Conservation (phyloP, 495 filamentous ascomycete genomes). For the Penicillium silybi region DNA sequence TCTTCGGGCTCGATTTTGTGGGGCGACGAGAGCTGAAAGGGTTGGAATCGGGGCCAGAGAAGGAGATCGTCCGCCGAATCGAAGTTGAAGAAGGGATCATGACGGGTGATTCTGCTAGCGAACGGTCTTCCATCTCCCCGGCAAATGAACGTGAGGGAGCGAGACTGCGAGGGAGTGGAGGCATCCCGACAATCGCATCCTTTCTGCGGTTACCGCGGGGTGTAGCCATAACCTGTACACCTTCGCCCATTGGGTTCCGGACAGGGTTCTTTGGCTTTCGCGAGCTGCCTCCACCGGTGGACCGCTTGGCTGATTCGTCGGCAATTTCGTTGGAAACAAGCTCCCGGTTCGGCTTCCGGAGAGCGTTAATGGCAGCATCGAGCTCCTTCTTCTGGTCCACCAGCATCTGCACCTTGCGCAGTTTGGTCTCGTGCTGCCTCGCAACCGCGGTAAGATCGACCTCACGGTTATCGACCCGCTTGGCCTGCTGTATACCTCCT, state of each 20-base stretch:
- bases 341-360: slow-evolving; percentile 84
- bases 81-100: slow-evolving; percentile 29
- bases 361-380: slow-evolving; percentile 72
- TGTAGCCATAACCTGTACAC: slow-evolving; percentile 73
- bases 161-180: slow-evolving; percentile 29
- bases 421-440: slow-evolving; percentile 58
- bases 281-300: slow-evolving; percentile 28
- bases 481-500: slow-evolving; percentile 55
- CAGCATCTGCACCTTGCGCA: slow-evolving; percentile 68
- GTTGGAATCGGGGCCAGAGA: slow-evolving; percentile 24
- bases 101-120: slow-evolving; percentile 21
- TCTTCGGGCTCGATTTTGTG: background rate
- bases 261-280: slow-evolving; percentile 63
- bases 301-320: slow-evolving; percentile 64
- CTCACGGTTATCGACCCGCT: slow-evolving; percentile 61
- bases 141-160: slow-evolving; percentile 25
- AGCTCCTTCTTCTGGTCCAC: slow-evolving; percentile 68
- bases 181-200: slow-evolving; percentile 31
- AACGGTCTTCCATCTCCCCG: slow-evolving; percentile 18
- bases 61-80: slow-evolving; percentile 21
- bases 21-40: slow-evolving; percentile 14
- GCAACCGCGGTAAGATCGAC: slow-evolving; percentile 60
- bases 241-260: slow-evolving; percentile 53
- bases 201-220: slow-evolving; percentile 53
- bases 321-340: slow-evolving; percentile 69